Evolutionary conservation across 2,329 filamentous ascomycete species (phyloP).

Genomic region (Calonectria crousiana): DNA sequence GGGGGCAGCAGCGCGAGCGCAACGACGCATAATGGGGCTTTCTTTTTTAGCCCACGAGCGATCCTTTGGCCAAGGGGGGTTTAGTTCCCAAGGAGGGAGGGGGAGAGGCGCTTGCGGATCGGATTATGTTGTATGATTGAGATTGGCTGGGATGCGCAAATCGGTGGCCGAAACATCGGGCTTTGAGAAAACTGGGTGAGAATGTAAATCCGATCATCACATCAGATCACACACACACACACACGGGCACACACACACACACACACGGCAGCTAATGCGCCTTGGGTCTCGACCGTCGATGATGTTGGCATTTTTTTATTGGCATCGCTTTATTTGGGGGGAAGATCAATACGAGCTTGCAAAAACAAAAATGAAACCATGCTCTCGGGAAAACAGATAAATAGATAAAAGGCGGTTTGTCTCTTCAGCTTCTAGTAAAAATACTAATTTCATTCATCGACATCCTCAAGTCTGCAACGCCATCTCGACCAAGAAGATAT

Average conservation of each 20-base stretch:
- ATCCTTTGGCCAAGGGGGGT: no score
- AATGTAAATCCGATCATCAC: constrained; percentile 5
- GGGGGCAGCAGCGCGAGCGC: neutral
- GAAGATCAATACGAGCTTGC: neutral
- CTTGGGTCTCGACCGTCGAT: neutral
- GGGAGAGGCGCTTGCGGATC: neutral
- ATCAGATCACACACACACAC: neutral
- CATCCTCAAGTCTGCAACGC: neutral
- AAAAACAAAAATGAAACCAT: neutral
- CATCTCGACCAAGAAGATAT: neutral
- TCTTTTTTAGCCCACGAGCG: neutral
- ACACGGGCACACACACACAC: no score
- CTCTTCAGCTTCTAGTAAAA: neutral
- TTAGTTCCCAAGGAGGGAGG: no score
- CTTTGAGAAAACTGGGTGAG: neutral
- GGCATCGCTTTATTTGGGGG: neutral
- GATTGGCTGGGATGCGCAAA: neutral
- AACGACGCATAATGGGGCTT: neutral
- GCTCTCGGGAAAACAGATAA: neutral
- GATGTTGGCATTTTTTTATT: neutral
- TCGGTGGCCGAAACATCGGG: constrained; percentile 9
- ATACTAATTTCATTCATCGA: neutral
- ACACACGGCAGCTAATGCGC: neutral
- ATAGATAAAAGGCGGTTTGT: neutral
- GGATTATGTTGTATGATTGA: neutral